Conservation (phyloP, 805 yeast genomes). For the Pichia cabralensis region DNA sequence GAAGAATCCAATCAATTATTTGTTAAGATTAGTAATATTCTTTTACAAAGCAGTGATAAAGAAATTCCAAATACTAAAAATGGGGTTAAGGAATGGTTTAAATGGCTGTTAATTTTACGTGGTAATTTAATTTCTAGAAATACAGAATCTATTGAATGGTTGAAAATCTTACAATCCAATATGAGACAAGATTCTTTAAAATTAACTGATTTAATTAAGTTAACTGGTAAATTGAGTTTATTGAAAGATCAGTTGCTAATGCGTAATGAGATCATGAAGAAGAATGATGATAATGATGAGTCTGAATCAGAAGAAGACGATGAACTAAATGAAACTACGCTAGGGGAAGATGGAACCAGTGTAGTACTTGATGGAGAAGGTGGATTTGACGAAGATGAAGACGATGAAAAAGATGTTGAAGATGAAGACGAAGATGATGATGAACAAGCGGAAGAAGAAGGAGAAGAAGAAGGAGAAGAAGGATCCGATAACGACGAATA, state of each 20-base stretch:
- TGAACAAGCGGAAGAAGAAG: neutral
- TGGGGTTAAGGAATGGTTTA: constrained; percentile 50
- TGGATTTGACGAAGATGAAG: constrained; percentile 17
- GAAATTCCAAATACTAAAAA: no score
- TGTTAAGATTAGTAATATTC: constrained; percentile 34
- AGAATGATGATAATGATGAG: constrained; percentile 13
- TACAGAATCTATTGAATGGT: constrained; percentile 40
- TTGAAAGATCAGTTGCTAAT: constrained; percentile 66
- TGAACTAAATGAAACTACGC: constrained; percentile 10
- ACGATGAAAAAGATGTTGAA: constrained; percentile 14
- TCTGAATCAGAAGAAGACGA: constrained; percentile 23
- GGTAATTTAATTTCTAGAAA: constrained; percentile 53
- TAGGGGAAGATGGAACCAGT: constrained; percentile 12
- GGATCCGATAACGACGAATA: constrained; percentile 3
- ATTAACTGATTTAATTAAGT: constrained; percentile 59
- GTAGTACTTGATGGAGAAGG: constrained; percentile 25
- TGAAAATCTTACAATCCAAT: constrained; percentile 48
- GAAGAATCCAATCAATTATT: constrained; percentile 34
- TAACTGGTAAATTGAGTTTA: constrained; percentile 80
- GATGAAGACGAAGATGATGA: constrained; percentile 18
- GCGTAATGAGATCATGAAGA: constrained; percentile 41
- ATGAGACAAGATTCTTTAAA: constrained; percentile 45
- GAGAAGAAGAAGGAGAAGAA: neutral
- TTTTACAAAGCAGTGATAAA: no score
- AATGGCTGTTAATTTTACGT: constrained; percentile 65